Evolutionary conservation across 2,329 filamentous ascomycete species (phyloP).

Genomic region (Emericellopsis atlantica): DNA sequence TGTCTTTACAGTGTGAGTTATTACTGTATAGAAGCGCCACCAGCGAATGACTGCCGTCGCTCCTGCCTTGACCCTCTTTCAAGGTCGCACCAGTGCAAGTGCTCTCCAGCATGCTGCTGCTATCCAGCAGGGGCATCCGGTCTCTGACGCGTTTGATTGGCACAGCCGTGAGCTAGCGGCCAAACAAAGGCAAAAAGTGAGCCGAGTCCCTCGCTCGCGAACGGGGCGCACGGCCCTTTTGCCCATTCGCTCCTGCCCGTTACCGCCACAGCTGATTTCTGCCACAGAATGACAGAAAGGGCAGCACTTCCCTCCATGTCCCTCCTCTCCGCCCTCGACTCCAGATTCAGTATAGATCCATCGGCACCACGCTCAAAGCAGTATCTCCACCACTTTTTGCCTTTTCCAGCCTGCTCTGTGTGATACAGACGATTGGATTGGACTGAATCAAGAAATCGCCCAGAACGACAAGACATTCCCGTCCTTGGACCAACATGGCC

Average conservation of each 20-base stretch:
- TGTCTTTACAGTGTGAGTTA: background rate
- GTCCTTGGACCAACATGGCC: slow-evolving; percentile 40
- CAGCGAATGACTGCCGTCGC: background rate
- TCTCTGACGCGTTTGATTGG: slow-evolving; percentile 1
- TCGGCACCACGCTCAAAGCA: slow-evolving; percentile 54
- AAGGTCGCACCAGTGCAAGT: slow-evolving; percentile 2
- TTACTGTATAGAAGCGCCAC: background rate
- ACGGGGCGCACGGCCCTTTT: too few species aligned
- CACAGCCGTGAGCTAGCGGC: background rate
- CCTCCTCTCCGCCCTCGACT: slow-evolving; percentile 31
- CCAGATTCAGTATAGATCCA: slow-evolving; percentile 55
- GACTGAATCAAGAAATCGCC: background rate
- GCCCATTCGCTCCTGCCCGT: background rate
- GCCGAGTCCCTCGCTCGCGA: background rate
- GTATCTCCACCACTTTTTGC: slow-evolving; percentile 48
- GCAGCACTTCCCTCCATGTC: slow-evolving; percentile 1
- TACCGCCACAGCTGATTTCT: slow-evolving; percentile 1
- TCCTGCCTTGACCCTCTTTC: background rate
- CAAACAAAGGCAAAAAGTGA: slow-evolving; percentile 2
- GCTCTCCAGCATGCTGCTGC: background rate
- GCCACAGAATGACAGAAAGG: slow-evolving; percentile 1
- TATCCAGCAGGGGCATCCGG: background rate
- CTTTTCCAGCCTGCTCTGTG: slow-evolving; percentile 27
- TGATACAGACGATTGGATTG: slow-evolving; percentile 17
- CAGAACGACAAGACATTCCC: slow-evolving; percentile 2